These are phyloP conservation scores for Trichoderma sp. DNA, from an alignment of 2,329 filamentous ascomycete species.

Conservation along the genomic window DNA sequence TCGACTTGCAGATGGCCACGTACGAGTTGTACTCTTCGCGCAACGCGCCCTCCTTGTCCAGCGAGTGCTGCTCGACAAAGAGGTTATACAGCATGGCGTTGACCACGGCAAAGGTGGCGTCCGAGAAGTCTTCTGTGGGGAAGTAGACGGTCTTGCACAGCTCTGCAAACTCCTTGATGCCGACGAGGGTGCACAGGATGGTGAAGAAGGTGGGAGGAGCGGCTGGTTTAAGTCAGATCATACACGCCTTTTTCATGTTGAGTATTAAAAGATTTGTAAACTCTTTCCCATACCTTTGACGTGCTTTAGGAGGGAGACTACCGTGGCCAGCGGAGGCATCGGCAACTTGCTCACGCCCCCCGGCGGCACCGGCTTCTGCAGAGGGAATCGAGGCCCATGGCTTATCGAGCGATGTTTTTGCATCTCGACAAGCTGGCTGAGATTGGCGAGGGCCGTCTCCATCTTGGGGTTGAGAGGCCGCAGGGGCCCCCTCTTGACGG, in stretches of 20 bases:
- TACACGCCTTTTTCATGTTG: neutral
- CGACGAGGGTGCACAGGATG: slow-evolving; percentile 49
- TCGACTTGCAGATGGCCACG: slow-evolving; percentile 44
- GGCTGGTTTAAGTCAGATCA: slow-evolving; percentile 31
- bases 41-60: slow-evolving; percentile 33
- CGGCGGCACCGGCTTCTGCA: slow-evolving; percentile 45
- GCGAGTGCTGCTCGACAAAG: slow-evolving; percentile 45
- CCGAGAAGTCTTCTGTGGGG: slow-evolving; percentile 49
- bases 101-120: slow-evolving; percentile 51
- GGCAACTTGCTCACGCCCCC: slow-evolving; percentile 51
- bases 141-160: slow-evolving; percentile 53
- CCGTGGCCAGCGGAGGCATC: slow-evolving; percentile 52
- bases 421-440: slow-evolving; percentile 53
- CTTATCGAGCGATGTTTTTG: slow-evolving; percentile 43
- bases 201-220: slow-evolving; percentile 49
- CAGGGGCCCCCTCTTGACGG: slow-evolving; percentile 49
- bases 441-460: slow-evolving; percentile 49
- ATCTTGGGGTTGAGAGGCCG: slow-evolving; percentile 50
- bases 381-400: slow-evolving; percentile 45
- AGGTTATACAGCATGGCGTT: slow-evolving; percentile 51
- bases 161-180: slow-evolving; percentile 49
- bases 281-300: slow-evolving; percentile 39
- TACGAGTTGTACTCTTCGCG: slow-evolving; percentile 40
- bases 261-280: neutral
- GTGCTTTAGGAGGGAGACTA: slow-evolving; percentile 49